Evolutionary conservation across 768 basidiomycete species (phyloP).

Genomic region (Candolleomyces eurysporus): DNA sequence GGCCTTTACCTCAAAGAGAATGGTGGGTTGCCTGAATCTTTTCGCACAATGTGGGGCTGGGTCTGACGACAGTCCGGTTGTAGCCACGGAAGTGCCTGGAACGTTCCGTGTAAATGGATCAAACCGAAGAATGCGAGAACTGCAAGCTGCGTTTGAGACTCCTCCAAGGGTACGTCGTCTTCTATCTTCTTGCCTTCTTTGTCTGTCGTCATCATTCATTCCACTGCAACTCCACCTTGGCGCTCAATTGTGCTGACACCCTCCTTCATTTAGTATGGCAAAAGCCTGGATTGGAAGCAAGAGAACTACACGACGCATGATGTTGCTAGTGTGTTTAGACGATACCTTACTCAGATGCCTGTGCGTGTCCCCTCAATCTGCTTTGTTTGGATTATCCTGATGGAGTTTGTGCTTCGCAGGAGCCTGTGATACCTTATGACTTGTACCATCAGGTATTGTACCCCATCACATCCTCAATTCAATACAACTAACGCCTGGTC

Average conservation of each 20-base stretch:
- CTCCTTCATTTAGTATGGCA: constrained; percentile 70
- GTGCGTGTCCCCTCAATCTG: constrained; percentile 47
- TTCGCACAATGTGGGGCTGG: not conserved
- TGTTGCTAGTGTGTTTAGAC: constrained; percentile 92
- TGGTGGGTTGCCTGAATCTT: constrained; percentile 42
- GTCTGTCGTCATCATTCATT: not conserved
- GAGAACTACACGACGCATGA: constrained; percentile 92
- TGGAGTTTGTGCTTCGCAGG: constrained; percentile 43
- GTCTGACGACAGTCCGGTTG: constrained; percentile 2
- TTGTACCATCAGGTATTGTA: constrained; percentile 81
- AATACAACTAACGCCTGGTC: not conserved
- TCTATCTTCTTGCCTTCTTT: constrained; percentile 1
- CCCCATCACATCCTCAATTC: not conserved
- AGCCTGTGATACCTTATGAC: constrained; percentile 90
- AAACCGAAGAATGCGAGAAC: constrained; percentile 90
- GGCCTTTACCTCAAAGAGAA: constrained; percentile 94
- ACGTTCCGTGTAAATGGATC: constrained; percentile 97
- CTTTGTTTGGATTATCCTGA: constrained; percentile 5
- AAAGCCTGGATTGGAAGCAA: constrained; percentile 86
- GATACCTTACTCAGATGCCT: constrained; percentile 96
- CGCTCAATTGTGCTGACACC: not conserved
- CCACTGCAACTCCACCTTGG: no score
- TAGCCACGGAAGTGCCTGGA: constrained; percentile 88
- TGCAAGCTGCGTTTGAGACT: constrained; percentile 87
- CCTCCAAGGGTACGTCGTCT: constrained; percentile 69